Base-by-base conservation (phyloP, 2,329 filamentous ascomycete species). In the Aspergillus udagawae region DNA sequence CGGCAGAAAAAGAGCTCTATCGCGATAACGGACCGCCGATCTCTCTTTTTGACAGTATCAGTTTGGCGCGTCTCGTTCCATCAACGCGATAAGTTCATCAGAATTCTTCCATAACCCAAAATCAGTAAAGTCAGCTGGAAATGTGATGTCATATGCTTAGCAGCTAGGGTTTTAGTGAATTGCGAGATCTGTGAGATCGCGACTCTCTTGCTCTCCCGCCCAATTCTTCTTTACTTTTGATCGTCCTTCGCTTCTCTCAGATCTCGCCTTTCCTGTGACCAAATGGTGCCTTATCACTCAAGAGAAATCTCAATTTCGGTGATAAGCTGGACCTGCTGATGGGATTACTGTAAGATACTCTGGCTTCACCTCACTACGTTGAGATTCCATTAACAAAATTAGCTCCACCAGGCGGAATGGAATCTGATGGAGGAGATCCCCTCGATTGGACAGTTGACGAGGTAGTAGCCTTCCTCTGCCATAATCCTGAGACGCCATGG, bases 381-480 rank as follows among this genome's bases (percentile, higher is more conserved):
- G n/a, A 25, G 32, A 41, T 32, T 20, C 23, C 38, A 51, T 51
- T 38, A 32, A 41, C 21, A 10, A 17, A 25, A 14, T 27, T 20
- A n/a, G 9, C 23, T 10, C 49, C 64, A 57, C 55, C 60, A 56
- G 51, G 25, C 51, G 52, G 53, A 20, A 73, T 74, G 72, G 53
- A 63, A 21, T 53, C 60, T 27, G 60, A 58, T 52, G 72, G 72
- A 50, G 70, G 72, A 17, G 90, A 96, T 73, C 91, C 91, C n/a
- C 88, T 86, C 71, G 67, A 81, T 54, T 96, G 91, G 91, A 82
- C 82, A 38, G 79, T 86, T 32, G 84, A 88, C 41, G 80, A 85
- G 38, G 84, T 95, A 10, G 82, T 89, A 9, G 70, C 79, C 17
- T 86, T 87, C 66, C 78, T 95, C 3, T 91, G 87, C 68, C 78